These are phyloP conservation scores for Claviceps humidiphila DNA, from an alignment of 2,329 filamentous ascomycete genomes.

Conservation along the genomic window DNA sequence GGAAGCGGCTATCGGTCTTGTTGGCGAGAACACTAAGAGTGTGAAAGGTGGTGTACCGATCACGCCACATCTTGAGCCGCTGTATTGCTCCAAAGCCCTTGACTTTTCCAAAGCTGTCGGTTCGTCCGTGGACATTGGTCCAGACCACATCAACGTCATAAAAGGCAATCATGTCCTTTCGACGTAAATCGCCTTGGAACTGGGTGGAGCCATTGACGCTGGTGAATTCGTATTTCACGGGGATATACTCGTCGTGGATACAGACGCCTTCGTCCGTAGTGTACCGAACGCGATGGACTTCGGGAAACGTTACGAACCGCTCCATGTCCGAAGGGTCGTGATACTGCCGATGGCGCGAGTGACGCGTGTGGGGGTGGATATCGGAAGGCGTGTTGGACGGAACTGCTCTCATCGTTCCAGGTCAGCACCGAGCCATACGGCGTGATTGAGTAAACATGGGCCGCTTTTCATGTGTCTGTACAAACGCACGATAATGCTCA, in stretches of 20 bases:
- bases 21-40: conserved; percentile 35
- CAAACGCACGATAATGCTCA: conserved; percentile 32
- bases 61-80: conserved; percentile 38
- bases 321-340: conserved; percentile 37
- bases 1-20: conserved; percentile 30
- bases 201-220: conserved; percentile 32
- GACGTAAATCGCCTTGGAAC: conserved; percentile 35
- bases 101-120: conserved; percentile 36
- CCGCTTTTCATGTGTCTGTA: neutral
- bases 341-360: conserved; percentile 37
- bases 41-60: conserved; percentile 33
- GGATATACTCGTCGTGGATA: conserved; percentile 33
- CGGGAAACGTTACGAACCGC: conserved; percentile 33
- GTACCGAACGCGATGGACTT: conserved; percentile 35
- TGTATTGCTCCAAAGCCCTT: conserved; percentile 38
- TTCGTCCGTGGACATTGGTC: conserved; percentile 35
- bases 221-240: conserved; percentile 38
- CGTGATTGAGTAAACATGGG: neutral
- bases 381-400: conserved; percentile 31
- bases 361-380: conserved; percentile 34
- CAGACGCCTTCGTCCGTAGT: conserved; percentile 31
- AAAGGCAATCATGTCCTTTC: conserved; percentile 34
- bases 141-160: conserved; percentile 40
- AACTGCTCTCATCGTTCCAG: conserved; percentile 18
- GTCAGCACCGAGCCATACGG: neutral